Evolutionary conservation across 306 rosid species (phyloP).

Genomic region (Vigna reflexopilosa): DNA sequence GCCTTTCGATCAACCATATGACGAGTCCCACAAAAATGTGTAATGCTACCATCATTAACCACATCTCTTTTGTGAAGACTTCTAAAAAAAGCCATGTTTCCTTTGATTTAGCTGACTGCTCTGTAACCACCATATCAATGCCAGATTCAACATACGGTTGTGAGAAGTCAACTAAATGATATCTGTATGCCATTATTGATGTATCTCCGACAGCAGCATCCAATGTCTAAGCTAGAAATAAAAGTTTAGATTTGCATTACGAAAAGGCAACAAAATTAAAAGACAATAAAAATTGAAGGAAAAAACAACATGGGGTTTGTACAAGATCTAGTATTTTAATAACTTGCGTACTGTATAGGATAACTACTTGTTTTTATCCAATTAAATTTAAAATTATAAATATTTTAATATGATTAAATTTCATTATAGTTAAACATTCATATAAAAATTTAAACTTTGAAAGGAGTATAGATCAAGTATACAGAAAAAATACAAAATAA

Average conservation of each 20-base stretch:
- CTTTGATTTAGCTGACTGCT: slow-evolving; percentile 45
- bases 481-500: no score
- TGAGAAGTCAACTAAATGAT: slow-evolving; percentile 53
- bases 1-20: slow-evolving; percentile 64
- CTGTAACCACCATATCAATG: slow-evolving; percentile 56
- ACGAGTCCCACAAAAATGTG: slow-evolving; percentile 59
- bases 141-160: slow-evolving; percentile 62
- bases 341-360: background rate
- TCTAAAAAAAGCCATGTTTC: slow-evolving; percentile 53
- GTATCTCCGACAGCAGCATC: slow-evolving; percentile 76
- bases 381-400: no score
- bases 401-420: no score
- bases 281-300: background rate
- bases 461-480: no score
- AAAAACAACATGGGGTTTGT: background rate
- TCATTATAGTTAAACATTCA: no score
- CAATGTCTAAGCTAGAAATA: slow-evolving; percentile 44
- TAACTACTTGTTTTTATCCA: background rate
- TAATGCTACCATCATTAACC: slow-evolving; percentile 51
- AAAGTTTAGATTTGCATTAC: background rate
- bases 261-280: background rate
- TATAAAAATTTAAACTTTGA: no score
- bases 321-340: background rate
- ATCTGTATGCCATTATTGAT: slow-evolving; percentile 54
- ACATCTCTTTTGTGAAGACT: slow-evolving; percentile 58